Base-by-base conservation (phyloP, 495 filamentous ascomycete species). In the Hypoxylon lenormandii region DNA sequence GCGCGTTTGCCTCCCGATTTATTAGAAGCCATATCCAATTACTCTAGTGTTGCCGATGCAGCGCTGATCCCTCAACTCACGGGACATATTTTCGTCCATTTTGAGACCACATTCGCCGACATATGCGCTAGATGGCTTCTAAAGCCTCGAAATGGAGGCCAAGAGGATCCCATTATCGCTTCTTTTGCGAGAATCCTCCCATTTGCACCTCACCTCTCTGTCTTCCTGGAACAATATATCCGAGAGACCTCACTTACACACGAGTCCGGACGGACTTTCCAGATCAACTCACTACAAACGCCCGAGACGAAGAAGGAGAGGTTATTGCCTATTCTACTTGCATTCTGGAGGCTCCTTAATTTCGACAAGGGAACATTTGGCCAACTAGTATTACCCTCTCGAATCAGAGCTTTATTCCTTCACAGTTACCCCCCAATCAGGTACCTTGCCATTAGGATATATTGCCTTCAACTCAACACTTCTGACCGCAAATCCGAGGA, bases 101-200 rank as follows among this genome's bases (percentile, higher is more conserved):
- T 92, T 74, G 86, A 91, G 77, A 79, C 80, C 49, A 76, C 92
- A 48, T 90, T 94, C 69, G 86, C 92, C 64, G 92, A 97, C 74
- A 78, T 93, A 46, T 92, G 90, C 77, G 88, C 92, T 63, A 82
- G 88, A 80, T 95, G 92, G 91, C 77, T 91, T 40, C 74, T 82
- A 28, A 76, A 72, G 13, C 66, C 75, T 13, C 60, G 75, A 13
- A 74, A 65, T 43, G 53, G 36, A 64, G 57, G 61, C 37, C 74
- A 79, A 65, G 80, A 87, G 48, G 76, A 85, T 64, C 73, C 76
- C 45, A 80, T 90, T 46, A 79, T 96, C 72, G 84, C 89, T 48
- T 88, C 91, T 26, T 92, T 96, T 76, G 90, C 91, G 52, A 84
- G 90, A 73, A 87, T 96, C 30, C 73, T 97, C 66, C 92, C 93